A percentile compares a stretch with the other conserved stretches of the same genome.
phyloP scores from a whole-genome alignment of 2,329 filamentous ascomycete species.

The Neofusicoccum umdonicola region DNA sequence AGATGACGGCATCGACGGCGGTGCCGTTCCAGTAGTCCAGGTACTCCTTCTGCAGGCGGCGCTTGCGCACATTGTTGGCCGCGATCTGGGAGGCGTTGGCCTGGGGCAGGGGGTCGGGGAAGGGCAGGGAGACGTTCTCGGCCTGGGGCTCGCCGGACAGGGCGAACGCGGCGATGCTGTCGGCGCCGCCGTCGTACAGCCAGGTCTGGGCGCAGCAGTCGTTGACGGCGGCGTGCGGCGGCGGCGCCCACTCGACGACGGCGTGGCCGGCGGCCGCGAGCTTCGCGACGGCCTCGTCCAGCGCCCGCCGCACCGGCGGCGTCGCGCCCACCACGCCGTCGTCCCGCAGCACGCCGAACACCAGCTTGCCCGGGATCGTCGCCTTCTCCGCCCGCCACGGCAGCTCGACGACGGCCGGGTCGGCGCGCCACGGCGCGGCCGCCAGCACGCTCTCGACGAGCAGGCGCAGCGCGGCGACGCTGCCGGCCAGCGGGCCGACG shows the following conservation, averaged over 20 bases:
- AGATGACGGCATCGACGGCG: constrained; percentile 38
- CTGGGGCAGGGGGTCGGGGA: neutral
- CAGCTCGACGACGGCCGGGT: constrained; percentile 64
- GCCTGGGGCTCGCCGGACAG: constrained; percentile 33
- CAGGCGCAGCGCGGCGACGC: constrained; percentile 54
- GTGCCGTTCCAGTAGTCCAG: constrained; percentile 41
- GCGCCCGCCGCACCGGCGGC: constrained; percentile 26
- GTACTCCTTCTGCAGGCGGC: constrained; percentile 33
- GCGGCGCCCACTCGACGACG: constrained; percentile 21
- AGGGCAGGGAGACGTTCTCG: constrained; percentile 24
- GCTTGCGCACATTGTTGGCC: constrained; percentile 24
- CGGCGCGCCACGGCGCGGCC: constrained; percentile 63
- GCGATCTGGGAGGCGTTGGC: constrained; percentile 32
- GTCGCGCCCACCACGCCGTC: constrained; percentile 6
- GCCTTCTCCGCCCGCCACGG: constrained; percentile 56
- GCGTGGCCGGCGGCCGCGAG: constrained; percentile 30
- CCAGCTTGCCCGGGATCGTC: constrained; percentile 46
- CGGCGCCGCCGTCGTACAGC: neutral
- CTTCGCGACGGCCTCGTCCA: constrained; percentile 27
- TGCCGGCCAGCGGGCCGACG: constrained; percentile 61
- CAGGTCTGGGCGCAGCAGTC: constrained; percentile 4
- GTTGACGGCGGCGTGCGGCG: neutral
- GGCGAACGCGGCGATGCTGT: constrained; percentile 1
- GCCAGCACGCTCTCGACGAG: constrained; percentile 57
- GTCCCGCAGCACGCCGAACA: constrained; percentile 25